Base-by-base conservation (phyloP, 129 eudicot genomes). In the Ambrosia trifida region DNA sequence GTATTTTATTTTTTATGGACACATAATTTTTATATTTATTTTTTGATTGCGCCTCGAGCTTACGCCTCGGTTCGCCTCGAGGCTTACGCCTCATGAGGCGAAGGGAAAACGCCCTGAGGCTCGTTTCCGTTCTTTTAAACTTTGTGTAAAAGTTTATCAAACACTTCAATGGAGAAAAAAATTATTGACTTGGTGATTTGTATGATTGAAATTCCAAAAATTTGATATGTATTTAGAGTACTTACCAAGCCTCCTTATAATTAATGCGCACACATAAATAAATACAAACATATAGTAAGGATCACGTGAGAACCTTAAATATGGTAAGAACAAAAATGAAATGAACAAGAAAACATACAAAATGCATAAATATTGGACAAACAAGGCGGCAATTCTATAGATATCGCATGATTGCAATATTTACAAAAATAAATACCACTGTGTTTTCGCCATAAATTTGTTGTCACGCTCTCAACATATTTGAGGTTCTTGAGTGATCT, bases 401-500 rank as follows among this genome's bases (percentile, higher is more conserved):
- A 64, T 64, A 64, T 41, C 40, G 24, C 47, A 41, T n/a, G 20
- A 33, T 68, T 68, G 47, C 50, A 69, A 17, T 32, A 68, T 1
- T 16, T n/a, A 49, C 50, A 32, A 49, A 49, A 31, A 13, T 12
- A 1, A 51, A 0, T 13, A 10, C 30, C 35, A 24, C 30, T 7
- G 9, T 49, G 45, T 35, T 17, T 32, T 69, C 33, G 17, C 35
- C 24, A 69, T 16, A 53, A 52, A 49, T 45, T 45, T 38, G 18
- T 20, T 66, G 40, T 66, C 56, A 13, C 40, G 4, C 38, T 24
- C 35, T 28, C 36, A 28, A 28, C 38, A 58, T 20, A 32, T 47
- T 28, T 14, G 8, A 67, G 59, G n/a, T 47, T 8, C 41, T 30
- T n/a, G n/a, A 46, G 43, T 67, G 72, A 3, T 67, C 59, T 45